Percentiles rank a stretch among this genome's conserved stretches.
Evolutionary conservation across 176 grass and related monocot genomes (phyloP).

Genomic region (Bothriochloa decipiens): DNA sequence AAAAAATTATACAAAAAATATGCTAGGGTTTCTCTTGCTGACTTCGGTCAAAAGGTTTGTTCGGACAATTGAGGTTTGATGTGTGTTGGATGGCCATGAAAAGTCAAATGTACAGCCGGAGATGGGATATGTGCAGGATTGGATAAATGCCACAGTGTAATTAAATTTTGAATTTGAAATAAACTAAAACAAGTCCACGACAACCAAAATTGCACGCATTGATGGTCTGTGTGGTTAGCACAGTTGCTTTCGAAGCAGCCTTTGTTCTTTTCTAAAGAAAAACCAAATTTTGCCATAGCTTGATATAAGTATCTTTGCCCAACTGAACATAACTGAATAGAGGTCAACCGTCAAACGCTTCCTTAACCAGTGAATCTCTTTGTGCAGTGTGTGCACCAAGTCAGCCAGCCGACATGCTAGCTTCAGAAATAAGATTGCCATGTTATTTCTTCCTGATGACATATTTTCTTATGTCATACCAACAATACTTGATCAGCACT

Average conservation of each 20-base stretch:
- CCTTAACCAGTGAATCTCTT: background rate
- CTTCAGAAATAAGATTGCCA: slow-evolving; percentile 1
- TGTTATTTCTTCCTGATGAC: background rate
- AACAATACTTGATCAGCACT: background rate
- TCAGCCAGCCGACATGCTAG: slow-evolving; percentile 35
- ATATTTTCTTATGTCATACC: slow-evolving; percentile 7
- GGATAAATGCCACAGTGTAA: too few species aligned
- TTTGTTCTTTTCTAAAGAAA: too few species aligned
- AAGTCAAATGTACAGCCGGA: too few species aligned
- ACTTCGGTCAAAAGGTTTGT: too few species aligned
- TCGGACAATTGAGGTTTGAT: too few species aligned
- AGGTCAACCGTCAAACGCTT: background rate
- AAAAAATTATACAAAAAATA: too few species aligned
- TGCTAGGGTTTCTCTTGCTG: too few species aligned
- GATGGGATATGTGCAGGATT: too few species aligned
- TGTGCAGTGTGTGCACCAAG: background rate
- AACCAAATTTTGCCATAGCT: background rate
- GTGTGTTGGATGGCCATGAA: too few species aligned
- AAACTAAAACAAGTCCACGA: background rate
- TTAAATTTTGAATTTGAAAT: background rate
- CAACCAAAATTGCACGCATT: too few species aligned
- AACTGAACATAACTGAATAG: background rate
- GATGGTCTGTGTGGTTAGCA: too few species aligned
- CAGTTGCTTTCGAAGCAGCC: too few species aligned
- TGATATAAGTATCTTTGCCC: background rate